Evolutionary conservation across 139 green algal genomes (phyloP), one percentile per base, ranked within the genome.

Genomic region (Asterochloris sp.): DNA sequence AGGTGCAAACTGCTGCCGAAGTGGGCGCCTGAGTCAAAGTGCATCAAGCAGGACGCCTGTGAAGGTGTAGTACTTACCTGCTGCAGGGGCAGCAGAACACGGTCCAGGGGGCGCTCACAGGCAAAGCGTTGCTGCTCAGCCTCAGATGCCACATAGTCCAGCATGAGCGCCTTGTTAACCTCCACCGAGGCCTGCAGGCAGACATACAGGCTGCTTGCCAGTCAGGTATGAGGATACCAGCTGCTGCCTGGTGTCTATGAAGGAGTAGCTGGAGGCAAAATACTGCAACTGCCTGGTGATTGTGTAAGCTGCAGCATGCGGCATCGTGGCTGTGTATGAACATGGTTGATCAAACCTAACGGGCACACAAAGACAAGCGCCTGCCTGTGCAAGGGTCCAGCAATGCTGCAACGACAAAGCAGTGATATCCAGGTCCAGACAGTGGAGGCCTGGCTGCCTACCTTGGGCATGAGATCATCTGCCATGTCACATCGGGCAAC

Each of bases 401-500:
- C 23, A 24, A 8, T 71, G 21, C 21, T 71, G 64, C 14, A 16
- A 24, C 14, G 14, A 24, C 14, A 14, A 16, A 24, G 16, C 16
- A 16, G 64, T 69, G 64, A 69, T 69, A 24, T 26, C 19, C 10
- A 2, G 21, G 66, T 71, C 19, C 21, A 71, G 66, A 71, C 19
- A 2, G 66, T 26, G 17, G 66, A 19, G 9, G 23, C 24, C 21
- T 47, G 64, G 26, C 13, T 19, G 62, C 79, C 10, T 60, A 89
- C 90, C 89, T 94, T 94, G 82, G 85, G 83, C 19, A 91, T 79
- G 24, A 83, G 78, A 69, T 93, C 91, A 24, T 88, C 86, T 9
- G 85, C 88, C 13, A 87, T 85, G 27, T 94, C 89, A 67, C 85
- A 86, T 78, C 90, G 91, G 9, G 88, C 91, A 11, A 89, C 73